Evolutionary conservation across 2,329 filamentous ascomycete genomes (phyloP).

Genomic region (Talaromyces sp.): DNA sequence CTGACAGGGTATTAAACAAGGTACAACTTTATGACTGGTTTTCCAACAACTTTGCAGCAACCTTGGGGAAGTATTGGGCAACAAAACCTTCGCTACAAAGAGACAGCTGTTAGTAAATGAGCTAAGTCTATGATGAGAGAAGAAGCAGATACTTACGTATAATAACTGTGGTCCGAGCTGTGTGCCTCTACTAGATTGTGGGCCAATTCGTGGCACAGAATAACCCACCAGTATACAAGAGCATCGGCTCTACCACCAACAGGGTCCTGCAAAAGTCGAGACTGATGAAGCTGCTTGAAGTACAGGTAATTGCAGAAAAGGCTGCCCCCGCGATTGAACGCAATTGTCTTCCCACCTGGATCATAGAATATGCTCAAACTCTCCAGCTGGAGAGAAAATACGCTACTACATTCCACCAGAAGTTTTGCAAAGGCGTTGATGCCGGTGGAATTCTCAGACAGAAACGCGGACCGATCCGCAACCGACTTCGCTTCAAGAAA

Average conservation of each 20-base stretch:
- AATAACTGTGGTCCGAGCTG: conserved; percentile 74
- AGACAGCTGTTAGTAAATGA: conserved; percentile 1
- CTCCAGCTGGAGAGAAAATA: conserved; percentile 66
- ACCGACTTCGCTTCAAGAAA: conserved; percentile 63
- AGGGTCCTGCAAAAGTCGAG: conserved; percentile 36
- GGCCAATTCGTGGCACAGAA: conserved; percentile 90
- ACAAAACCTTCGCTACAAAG: conserved; percentile 64
- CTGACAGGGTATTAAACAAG: neutral
- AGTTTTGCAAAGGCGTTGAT: conserved; percentile 66
- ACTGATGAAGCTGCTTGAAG: conserved; percentile 71
- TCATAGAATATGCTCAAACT: conserved; percentile 87
- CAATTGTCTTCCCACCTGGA: conserved; percentile 71
- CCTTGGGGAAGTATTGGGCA: conserved; percentile 67
- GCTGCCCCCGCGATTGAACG: conserved; percentile 81
- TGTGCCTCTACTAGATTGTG: conserved; percentile 84
- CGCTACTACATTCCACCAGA: conserved; percentile 61
- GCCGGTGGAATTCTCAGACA: conserved; percentile 54
- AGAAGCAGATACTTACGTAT: conserved; percentile 44
- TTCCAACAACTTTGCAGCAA: conserved; percentile 51
- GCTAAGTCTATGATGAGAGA: neutral
- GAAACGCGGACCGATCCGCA: conserved; percentile 50
- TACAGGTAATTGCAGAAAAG: conserved; percentile 93
- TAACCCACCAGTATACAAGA: conserved; percentile 85
- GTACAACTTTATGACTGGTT: neutral
- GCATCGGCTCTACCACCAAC: conserved; percentile 58